Evolutionary conservation across 1,284 basidiomycete genomes (phyloP).

Genomic region (Meira miltonrushii): DNA sequence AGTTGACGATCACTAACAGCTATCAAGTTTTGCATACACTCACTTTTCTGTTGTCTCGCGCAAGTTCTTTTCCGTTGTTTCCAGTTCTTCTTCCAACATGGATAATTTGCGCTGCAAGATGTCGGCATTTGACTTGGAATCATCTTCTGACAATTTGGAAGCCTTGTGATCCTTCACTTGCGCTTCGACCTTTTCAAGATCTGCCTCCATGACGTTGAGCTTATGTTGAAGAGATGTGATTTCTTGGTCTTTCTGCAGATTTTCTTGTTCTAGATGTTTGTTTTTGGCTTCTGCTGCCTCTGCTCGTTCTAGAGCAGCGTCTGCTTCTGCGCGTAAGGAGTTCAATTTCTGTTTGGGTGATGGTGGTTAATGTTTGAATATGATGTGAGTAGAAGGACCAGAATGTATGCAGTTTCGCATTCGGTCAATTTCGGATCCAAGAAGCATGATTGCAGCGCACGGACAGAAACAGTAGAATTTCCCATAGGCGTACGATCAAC

Average conservation of each 20-base stretch:
- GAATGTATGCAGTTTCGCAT: no score
- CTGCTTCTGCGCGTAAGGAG: conserved; percentile 77
- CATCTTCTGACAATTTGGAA: conserved; percentile 67
- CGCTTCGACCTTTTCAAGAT: conserved; percentile 73
- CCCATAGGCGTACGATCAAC: no score
- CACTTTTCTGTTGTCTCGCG: conserved; percentile 89
- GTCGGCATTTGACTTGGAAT: conserved; percentile 70
- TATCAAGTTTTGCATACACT: background rate
- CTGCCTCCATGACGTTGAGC: conserved; percentile 65
- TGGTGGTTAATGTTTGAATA: background rate
- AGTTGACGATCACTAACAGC: background rate
- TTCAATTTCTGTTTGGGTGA: conserved; percentile 56
- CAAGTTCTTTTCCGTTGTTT: conserved; percentile 90
- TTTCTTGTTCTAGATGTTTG: conserved; percentile 64
- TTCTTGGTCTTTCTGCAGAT: conserved; percentile 82
- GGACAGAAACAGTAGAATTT: no score
- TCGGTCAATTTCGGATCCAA: no score
- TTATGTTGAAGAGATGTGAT: conserved; percentile 77
- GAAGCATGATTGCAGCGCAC: no score
- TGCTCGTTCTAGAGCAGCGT: conserved; percentile 60
- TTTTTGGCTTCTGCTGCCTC: conserved; percentile 48
- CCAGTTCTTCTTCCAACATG: conserved; percentile 90
- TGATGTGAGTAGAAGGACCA: no score
- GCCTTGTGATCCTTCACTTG: conserved; percentile 69
- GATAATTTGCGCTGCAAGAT: conserved; percentile 77